A percentile compares a stretch with the other conserved stretches of the same genome.
Conservation (phyloP, 495 filamentous ascomycete genomes). For the Friedmanniomyces simplex region DNA sequence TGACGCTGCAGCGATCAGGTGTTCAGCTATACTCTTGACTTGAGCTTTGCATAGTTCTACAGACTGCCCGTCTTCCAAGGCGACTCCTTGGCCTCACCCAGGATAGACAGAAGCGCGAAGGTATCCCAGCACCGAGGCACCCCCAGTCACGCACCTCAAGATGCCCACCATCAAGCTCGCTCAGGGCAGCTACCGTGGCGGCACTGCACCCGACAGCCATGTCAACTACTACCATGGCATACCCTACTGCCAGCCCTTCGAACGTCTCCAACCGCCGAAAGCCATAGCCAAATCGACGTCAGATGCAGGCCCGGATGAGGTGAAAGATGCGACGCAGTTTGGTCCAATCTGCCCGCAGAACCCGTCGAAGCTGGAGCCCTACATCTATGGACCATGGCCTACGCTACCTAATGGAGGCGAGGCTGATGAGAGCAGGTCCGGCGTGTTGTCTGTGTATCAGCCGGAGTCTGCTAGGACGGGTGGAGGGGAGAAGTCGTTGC, state of each 20-base stretch:
- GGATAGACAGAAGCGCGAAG: neutral
- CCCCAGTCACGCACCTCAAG: neutral
- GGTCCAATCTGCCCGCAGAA: conserved; percentile 1
- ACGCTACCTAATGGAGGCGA: neutral
- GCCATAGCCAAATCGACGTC: neutral
- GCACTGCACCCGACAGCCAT: neutral
- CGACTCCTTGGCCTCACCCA: no score
- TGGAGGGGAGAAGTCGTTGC: neutral
- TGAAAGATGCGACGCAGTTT: neutral
- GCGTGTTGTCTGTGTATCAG: conserved; percentile 1
- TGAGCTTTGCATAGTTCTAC: no score
- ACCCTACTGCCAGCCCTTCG: neutral
- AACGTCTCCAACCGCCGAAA: conserved; percentile 1
- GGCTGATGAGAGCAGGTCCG: neutral
- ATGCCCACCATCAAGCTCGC: neutral
- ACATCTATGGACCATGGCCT: conserved; percentile 1
- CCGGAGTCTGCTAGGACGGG: neutral
- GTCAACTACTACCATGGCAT: conserved; percentile 6
- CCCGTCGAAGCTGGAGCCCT: neutral
- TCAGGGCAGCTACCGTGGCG: neutral
- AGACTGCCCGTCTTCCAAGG: no score
- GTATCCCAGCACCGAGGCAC: neutral
- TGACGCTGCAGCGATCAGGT: no score
- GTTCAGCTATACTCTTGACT: no score
- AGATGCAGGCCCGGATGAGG: neutral